Conservation (phyloP, 768 basidiomycete species). For the Kwoniella europaea region DNA sequence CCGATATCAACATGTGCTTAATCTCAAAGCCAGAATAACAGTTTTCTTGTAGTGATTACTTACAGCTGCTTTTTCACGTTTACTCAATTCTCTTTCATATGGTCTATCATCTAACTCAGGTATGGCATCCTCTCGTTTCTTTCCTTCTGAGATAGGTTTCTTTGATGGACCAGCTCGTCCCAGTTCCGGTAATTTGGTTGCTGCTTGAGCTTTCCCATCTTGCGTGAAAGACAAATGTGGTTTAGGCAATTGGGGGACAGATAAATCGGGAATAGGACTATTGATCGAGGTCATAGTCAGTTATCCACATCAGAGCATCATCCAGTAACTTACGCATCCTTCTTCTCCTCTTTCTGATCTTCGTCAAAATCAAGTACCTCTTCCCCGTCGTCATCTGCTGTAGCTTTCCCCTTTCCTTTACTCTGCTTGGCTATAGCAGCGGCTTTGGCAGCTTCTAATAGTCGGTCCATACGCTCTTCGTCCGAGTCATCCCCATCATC, state of each 20-base stretch:
- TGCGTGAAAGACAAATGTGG: slow-evolving; percentile 33
- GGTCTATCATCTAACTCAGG: slow-evolving; percentile 41
- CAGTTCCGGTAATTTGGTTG: slow-evolving; percentile 9
- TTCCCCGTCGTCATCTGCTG: slow-evolving; percentile 13
- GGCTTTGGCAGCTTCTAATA: slow-evolving; percentile 26
- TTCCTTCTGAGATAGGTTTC: background rate
- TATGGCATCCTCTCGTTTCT: slow-evolving; percentile 14
- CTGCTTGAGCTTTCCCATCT: slow-evolving; percentile 31
- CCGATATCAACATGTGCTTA: background rate
- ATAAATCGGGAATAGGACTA: slow-evolving; percentile 51
- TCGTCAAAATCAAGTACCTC: slow-evolving; percentile 34
- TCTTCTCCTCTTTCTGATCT: slow-evolving; percentile 32
- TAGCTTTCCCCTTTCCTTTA: slow-evolving; percentile 12
- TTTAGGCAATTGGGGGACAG: slow-evolving; percentile 38
- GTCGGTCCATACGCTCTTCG: slow-evolving; percentile 28
- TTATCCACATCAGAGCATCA: no score
- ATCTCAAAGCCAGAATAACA: background rate
- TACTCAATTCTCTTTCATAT: slow-evolving; percentile 41
- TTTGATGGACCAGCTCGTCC: slow-evolving; percentile 28
- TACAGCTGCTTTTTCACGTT: slow-evolving; percentile 48
- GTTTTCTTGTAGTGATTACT: slow-evolving; percentile 1
- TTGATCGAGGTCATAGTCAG: no score
- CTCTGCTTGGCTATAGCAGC: slow-evolving; percentile 24
- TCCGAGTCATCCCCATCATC: slow-evolving; percentile 30
- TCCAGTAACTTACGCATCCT: slow-evolving; percentile 39